Evolutionary conservation across 2,329 filamentous ascomycete genomes (phyloP), one percentile per base, ranked within the genome.

Genomic region (Calonectria pseudoturangicola): DNA sequence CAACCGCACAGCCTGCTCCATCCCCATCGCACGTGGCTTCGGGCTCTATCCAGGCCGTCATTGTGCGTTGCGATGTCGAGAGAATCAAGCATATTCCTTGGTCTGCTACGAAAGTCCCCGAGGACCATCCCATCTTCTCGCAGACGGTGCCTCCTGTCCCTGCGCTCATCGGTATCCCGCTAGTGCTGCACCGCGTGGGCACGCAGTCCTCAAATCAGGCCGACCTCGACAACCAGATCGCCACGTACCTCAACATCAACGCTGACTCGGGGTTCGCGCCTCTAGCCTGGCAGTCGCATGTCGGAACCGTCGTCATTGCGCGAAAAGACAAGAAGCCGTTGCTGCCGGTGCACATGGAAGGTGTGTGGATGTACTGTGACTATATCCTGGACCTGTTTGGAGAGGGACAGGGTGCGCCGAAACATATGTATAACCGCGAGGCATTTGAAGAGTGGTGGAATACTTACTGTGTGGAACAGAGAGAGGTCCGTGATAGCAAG

Each of bases 261-360:
- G 21, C 39, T 9, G 63, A 70, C 2, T 63, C 39, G 9, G 67
- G 71, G 30, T 68, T 71, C 30, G 68, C 48, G 48, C 68, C 64
- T 30, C 68, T 50, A 27, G 28, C 9, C 6, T 73, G 71, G 71
- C 71, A 68, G 41, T 68, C 68, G 13, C 33, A 67, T 28, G 41
- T 73, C 47, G 67, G 71, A 45, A 70, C 66, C 18, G 62, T 67
- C 21, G 5, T 73, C 9, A 63, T 70, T 18, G 71, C 71, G 21
- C 71, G 71, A 8, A 73, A 73, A 45, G 71, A 73, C 36, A 51
- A 43, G 56, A 70, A 73, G 71, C 47, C 64, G 58, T 60, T 73
- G 58, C 68, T 43, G 15, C 68, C 43, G 1, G 58, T 65, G 13
- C 67, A 73, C 63, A 45, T 63, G 43, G 66, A 68, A 25, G 56